phyloP scores from a whole-genome alignment of 345 rosid genomes.

The Clarkia xantiana region DNA sequence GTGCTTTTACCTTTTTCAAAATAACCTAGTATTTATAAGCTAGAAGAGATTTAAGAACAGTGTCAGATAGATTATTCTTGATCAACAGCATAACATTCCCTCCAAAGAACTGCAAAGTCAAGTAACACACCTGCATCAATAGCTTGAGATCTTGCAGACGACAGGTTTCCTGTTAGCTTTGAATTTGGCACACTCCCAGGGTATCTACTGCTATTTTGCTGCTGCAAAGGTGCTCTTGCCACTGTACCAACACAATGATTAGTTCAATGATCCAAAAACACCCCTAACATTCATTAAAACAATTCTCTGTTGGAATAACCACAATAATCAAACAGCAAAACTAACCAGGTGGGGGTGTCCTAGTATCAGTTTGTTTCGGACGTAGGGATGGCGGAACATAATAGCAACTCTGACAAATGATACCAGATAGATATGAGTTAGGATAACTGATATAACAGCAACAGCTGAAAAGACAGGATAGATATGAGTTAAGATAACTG shows the following conservation, averaged over 20 bases:
- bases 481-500: too few species aligned
- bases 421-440: not conserved
- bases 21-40: too few species aligned
- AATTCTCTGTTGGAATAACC: too few species aligned
- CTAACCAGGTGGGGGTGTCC: slow-evolving; percentile 76
- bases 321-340: not conserved
- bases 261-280: not conserved
- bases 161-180: slow-evolving; percentile 25
- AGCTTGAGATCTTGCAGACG: slow-evolving; percentile 34
- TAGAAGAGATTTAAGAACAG: too few species aligned
- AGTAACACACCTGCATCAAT: slow-evolving; percentile 23
- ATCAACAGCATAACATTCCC: too few species aligned
- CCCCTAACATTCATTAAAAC: too few species aligned
- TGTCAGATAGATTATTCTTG: too few species aligned
- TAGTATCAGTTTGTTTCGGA: slow-evolving; percentile 23
- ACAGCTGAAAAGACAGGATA: not conserved
- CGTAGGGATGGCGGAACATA: slow-evolving; percentile 88
- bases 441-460: too few species aligned
- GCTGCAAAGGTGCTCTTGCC: slow-evolving; percentile 40
- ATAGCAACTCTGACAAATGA: slow-evolving; percentile 52
- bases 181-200: slow-evolving; percentile 22
- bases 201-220: slow-evolving; percentile 31
- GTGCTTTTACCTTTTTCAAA: too few species aligned
- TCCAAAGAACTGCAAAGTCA: too few species aligned
- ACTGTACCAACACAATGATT: slow-evolving; percentile 17